These are phyloP conservation scores for Histomonas meleagridis DNA, from an alignment of 208 protist genomes.

Conservation along the genomic window DNA sequence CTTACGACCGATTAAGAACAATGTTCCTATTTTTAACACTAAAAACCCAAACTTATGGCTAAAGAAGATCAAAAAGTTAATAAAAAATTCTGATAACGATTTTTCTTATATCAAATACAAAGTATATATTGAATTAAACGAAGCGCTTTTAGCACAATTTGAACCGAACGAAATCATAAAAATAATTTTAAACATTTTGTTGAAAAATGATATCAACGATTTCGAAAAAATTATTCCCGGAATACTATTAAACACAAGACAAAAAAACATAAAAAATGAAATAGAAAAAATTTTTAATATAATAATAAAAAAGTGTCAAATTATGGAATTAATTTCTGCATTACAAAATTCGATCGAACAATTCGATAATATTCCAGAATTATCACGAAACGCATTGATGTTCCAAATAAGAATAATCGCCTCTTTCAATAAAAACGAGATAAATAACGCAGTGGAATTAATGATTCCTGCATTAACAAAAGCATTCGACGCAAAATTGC, in stretches of 20 bases:
- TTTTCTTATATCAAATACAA: no score
- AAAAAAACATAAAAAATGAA: not conserved
- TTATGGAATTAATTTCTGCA: not conserved
- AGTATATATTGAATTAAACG: no score
- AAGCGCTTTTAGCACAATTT: no score
- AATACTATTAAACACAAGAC: not conserved
- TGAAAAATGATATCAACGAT: no score
- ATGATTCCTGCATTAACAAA: not conserved
- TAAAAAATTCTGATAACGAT: no score
- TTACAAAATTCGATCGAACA: not conserved
- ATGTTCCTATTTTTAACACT: not conserved
- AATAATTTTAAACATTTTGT: no score
- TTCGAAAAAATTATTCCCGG: slow-evolving; percentile 13
- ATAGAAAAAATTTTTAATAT: not conserved
- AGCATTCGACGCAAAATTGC: not conserved
- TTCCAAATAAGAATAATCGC: not conserved
- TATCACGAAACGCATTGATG: not conserved
- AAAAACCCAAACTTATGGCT: not conserved
- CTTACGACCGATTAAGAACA: no score
- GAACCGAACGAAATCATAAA: no score
- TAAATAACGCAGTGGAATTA: not conserved
- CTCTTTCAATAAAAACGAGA: not conserved
- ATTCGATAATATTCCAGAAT: not conserved
- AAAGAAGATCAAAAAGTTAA: not conserved
- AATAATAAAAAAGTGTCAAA: not conserved